Conservation (phyloP, 2,329 filamentous ascomycete species). For the Diaporthe nobilis region DNA sequence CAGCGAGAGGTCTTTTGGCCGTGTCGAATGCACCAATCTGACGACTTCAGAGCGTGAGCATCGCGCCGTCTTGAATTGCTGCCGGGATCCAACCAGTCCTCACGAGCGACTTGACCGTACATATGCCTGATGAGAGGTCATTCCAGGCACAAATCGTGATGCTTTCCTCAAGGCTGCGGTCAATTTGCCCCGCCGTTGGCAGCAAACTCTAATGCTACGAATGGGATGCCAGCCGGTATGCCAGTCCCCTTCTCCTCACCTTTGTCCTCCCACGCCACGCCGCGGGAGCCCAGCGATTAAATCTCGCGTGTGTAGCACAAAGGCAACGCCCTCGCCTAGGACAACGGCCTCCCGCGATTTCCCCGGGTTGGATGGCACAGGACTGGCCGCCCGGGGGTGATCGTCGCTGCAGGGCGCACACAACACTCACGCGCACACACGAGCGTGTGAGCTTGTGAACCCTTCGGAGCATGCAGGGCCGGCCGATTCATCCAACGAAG, state of each 20-base stretch:
- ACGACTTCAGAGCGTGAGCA: not conserved
- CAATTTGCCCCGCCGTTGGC: not conserved
- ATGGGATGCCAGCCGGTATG: not conserved
- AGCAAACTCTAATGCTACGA: constrained; percentile 16
- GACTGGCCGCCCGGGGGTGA: constrained; percentile 20
- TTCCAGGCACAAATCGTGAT: not conserved
- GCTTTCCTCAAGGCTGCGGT: not conserved
- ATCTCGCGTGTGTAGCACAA: constrained; percentile 22
- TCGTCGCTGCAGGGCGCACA: constrained; percentile 19
- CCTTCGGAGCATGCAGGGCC: constrained; percentile 28
- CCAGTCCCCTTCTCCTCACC: not conserved
- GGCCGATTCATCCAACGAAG: not conserved
- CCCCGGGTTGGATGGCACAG: not conserved
- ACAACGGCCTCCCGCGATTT: constrained; percentile 10
- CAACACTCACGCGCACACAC: constrained; percentile 1
- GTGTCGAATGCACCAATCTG: not conserved
- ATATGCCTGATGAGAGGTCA: not conserved
- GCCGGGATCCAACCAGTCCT: not conserved
- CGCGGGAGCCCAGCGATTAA: constrained; percentile 5
- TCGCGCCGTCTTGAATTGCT: no score
- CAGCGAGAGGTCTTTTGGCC: not conserved
- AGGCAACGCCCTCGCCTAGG: constrained; percentile 9
- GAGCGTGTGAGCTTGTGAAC: constrained; percentile 1
- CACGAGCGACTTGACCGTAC: no score
- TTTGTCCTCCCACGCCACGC: constrained; percentile 5